Evolutionary conservation across 495 filamentous ascomycete genomes (phyloP).

Genomic region (Evernia prunastri): DNA sequence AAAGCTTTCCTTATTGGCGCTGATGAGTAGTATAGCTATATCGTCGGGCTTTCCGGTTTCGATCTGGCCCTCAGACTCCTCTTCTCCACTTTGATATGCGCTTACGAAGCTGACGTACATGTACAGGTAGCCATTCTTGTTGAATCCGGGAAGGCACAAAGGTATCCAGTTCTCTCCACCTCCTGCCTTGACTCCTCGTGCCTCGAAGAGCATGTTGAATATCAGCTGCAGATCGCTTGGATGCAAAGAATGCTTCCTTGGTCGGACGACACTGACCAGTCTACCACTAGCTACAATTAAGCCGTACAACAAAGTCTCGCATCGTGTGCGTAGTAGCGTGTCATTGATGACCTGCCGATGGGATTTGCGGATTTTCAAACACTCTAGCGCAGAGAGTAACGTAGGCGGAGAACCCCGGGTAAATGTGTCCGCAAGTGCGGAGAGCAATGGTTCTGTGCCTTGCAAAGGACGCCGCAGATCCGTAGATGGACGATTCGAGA

Average conservation of each 20-base stretch:
- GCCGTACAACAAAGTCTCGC: constrained; percentile 77
- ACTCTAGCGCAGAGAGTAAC: constrained; percentile 84
- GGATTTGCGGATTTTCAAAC: constrained; percentile 76
- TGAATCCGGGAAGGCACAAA: constrained; percentile 92
- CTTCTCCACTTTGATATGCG: constrained; percentile 32
- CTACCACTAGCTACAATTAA: constrained; percentile 89
- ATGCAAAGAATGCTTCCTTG: constrained; percentile 91
- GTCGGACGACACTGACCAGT: constrained; percentile 88
- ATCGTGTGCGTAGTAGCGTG: constrained; percentile 69
- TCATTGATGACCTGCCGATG: constrained; percentile 84
- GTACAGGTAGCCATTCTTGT: constrained; percentile 94
- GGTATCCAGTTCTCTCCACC: constrained; percentile 98
- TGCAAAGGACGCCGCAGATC: constrained; percentile 89
- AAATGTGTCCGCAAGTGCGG: constrained; percentile 88
- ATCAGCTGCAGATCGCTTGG: constrained; percentile 93
- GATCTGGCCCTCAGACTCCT: constrained; percentile 31
- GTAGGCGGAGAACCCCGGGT: constrained; percentile 85
- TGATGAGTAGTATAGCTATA: constrained; percentile 87
- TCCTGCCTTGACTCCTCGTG: constrained; percentile 75
- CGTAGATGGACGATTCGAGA: constrained; percentile 81
- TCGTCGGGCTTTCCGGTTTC: constrained; percentile 56
- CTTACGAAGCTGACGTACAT: constrained; percentile 96
- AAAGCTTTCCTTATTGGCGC: constrained; percentile 85
- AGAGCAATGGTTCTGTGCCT: constrained; percentile 86
- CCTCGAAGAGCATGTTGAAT: constrained; percentile 99